Base-by-base conservation (phyloP, 2,329 filamentous ascomycete genomes). In the Aspergillus vadensis region DNA sequence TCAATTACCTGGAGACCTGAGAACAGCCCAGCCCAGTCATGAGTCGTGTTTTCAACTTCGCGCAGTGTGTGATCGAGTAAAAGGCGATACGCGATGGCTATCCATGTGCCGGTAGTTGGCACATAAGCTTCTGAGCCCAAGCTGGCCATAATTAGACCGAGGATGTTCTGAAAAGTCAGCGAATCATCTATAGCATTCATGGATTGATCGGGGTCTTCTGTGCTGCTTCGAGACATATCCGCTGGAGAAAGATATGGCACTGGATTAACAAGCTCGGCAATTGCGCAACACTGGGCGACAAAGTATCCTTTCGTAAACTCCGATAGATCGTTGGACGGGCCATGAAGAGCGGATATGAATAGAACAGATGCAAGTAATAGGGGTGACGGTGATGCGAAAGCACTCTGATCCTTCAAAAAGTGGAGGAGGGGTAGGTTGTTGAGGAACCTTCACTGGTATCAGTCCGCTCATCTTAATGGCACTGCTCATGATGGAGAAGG, bases 1-100 rank as follows among this genome's bases (percentile, higher is more conserved):
- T 72, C 70, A 48, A 72, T 70, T 58, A 71, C 70, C 58, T 72
- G 70, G 30, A 72, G 65, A 15, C 70, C 69, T 7, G 67, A 70
- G 21, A 71, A 70, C 9, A 71, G 50, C 0, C 67, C 65, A 21
- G 61, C 63, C 70, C 70, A 72, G 27, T 71, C 69, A 10, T 56
- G 49, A 1, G 51, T 56, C 0, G 64, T 57, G 12, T 50, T n/a
- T 32, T 62, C 55, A 19, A 63, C 27, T 10, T 64, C 57, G 17
- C 57, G 23, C 1, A 66, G 66, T n/a, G 66, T 70, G 58, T 69
- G 59, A 38, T 72, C 69, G 3, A 72, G 63, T 63, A 70, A 65
- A 9, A 72, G 64, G 21, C 70, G 68, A 44, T 72, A 72, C 1
- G 67, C 70, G 48, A 71, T 65, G 27, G 70, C 69, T 48, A 72